Evolutionary conservation across 495 filamentous ascomycete genomes (phyloP).

Genomic region (Evansstolkia leycettana): DNA sequence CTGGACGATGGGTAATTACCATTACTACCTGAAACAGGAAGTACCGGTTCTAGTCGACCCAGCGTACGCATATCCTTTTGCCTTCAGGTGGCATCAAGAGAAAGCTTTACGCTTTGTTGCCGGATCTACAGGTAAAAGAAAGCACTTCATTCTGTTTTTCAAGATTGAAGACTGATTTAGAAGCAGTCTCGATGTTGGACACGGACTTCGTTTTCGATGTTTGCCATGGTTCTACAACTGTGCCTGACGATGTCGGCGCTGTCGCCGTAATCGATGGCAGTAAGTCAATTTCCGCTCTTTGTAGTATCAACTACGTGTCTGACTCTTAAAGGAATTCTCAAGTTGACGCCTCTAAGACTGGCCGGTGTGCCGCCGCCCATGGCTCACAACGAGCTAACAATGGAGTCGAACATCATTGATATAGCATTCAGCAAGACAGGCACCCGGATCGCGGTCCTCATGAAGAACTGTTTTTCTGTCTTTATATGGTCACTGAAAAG

Average conservation of each 20-base stretch:
- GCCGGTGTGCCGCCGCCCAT: conserved; percentile 89
- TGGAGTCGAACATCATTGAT: conserved; percentile 55
- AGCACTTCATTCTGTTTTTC: background rate
- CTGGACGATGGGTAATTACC: conserved; percentile 97
- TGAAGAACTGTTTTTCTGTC: conserved; percentile 46
- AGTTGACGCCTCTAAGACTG: conserved; percentile 71
- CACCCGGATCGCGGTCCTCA: conserved; percentile 59
- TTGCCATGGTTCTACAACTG: conserved; percentile 50
- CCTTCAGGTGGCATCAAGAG: conserved; percentile 73
- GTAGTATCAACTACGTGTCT: background rate
- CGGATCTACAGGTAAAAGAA: conserved; percentile 25
- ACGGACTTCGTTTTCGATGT: conserved; percentile 60
- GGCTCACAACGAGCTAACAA: conserved; percentile 61
- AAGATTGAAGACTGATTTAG: conserved; percentile 1
- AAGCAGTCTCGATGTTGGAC: conserved; percentile 35
- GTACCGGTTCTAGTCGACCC: conserved; percentile 30
- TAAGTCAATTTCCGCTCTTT: conserved; percentile 17
- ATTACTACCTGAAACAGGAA: conserved; percentile 98
- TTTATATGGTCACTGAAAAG: conserved; percentile 51
- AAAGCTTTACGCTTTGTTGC: conserved; percentile 54
- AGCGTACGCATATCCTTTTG: conserved; percentile 15
- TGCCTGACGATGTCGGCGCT: conserved; percentile 68
- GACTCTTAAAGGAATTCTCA: conserved; percentile 41
- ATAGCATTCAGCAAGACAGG: conserved; percentile 57
- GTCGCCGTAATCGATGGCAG: conserved; percentile 83